These are phyloP conservation scores for Limnomonas spitsbergensis DNA, from an alignment of 139 green algal species.

Conservation along the genomic window DNA sequence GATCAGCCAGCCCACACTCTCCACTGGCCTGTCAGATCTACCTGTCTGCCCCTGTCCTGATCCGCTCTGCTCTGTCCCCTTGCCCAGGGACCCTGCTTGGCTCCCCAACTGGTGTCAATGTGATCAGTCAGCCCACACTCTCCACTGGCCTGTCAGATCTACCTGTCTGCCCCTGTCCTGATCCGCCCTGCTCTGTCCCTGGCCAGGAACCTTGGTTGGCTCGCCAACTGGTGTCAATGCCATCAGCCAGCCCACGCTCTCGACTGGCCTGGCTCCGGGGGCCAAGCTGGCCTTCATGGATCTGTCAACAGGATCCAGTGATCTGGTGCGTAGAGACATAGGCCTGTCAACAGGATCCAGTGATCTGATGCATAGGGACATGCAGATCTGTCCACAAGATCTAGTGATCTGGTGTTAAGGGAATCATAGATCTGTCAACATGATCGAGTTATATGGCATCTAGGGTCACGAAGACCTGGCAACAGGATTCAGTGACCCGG, in stretches of 20 bases:
- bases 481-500: not conserved
- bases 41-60: no score
- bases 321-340: not conserved
- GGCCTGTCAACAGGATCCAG: no score
- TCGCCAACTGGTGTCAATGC: conserved; percentile 8
- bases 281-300: conserved; percentile 83
- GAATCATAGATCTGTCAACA: not conserved
- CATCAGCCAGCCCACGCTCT: not conserved
- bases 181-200: no score
- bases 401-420: not conserved
- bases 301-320: conserved; percentile 23
- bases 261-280: conserved; percentile 72
- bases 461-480: not conserved
- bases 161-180: no score
- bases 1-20: not conserved
- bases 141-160: no score
- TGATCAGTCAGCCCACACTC: no score
- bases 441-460: not conserved
- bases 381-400: not conserved
- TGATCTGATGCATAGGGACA: not conserved
- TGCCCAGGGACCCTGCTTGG: no score
- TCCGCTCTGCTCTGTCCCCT: no score
- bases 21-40: no score
- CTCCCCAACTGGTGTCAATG: no score
- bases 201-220: not conserved